These are phyloP conservation scores for Eurotiales sp. DNA, from an alignment of 2,329 filamentous ascomycete genomes.

Conservation along the genomic window DNA sequence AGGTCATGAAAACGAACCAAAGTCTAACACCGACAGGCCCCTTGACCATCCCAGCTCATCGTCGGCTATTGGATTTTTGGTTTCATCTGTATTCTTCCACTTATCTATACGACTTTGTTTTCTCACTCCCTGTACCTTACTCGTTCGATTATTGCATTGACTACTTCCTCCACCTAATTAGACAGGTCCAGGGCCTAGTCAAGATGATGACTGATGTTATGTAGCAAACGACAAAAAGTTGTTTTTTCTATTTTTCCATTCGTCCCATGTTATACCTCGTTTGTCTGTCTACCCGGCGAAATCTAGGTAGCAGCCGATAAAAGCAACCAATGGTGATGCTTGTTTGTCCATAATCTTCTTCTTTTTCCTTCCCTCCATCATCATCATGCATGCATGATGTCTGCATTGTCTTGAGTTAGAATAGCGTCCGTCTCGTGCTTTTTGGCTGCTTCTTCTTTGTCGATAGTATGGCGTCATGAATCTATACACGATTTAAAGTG, in stretches of 20 bases:
- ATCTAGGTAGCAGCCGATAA: background rate
- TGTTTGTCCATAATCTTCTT: background rate
- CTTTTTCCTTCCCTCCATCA: too few species aligned
- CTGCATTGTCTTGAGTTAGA: conserved; percentile 6
- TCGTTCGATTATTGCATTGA: conserved; percentile 16
- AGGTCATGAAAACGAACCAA: background rate
- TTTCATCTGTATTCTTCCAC: conserved; percentile 4
- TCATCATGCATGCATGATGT: background rate
- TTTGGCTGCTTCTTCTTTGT: background rate
- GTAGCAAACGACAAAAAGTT: background rate
- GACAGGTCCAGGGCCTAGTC: background rate
- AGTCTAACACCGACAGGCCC: conserved; percentile 12
- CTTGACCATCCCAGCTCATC: conserved; percentile 7
- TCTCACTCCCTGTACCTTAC: background rate
- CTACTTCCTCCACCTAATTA: background rate
- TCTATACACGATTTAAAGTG: background rate
- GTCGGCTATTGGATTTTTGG: background rate
- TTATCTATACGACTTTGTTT: background rate
- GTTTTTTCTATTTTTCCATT: background rate
- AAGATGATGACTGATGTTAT: conserved; percentile 5
- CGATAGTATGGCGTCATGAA: background rate
- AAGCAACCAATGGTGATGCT: background rate
- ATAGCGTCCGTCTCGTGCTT: conserved; percentile 6
- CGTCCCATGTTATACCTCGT: background rate
- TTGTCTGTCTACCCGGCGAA: background rate